These are phyloP conservation scores for Colletotrichum spinosum DNA, from an alignment of 2,329 filamentous ascomycete species.

Conservation along the genomic window DNA sequence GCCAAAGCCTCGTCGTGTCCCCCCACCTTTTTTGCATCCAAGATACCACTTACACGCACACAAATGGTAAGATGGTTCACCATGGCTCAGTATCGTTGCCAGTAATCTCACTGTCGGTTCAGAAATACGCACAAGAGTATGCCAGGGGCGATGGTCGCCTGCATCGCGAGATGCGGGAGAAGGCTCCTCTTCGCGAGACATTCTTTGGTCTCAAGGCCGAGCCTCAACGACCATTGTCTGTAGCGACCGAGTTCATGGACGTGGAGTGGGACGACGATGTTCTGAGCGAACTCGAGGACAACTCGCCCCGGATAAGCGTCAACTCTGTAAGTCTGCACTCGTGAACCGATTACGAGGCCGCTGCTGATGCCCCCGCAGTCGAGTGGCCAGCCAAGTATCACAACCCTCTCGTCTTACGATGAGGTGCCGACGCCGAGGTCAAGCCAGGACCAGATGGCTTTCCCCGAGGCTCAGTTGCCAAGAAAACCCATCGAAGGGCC, in stretches of 20 bases:
- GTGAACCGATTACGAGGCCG: not conserved
- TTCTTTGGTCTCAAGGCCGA: slow-evolving; percentile 71
- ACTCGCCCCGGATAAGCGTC: slow-evolving; percentile 74
- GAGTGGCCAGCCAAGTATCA: slow-evolving; percentile 77
- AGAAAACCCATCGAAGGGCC: slow-evolving; percentile 80
- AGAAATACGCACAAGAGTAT: slow-evolving; percentile 52
- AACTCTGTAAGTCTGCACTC: slow-evolving; percentile 72
- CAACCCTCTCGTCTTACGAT: slow-evolving; percentile 88
- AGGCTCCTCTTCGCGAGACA: slow-evolving; percentile 62
- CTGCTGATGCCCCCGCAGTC: slow-evolving; percentile 39
- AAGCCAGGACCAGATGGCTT: slow-evolving; percentile 68
- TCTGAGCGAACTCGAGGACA: slow-evolving; percentile 70
- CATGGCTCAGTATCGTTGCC: not conserved
- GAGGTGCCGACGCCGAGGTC: slow-evolving; percentile 84
- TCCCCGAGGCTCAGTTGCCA: slow-evolving; percentile 63
- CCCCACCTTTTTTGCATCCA: slow-evolving; percentile 27
- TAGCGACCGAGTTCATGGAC: slow-evolving; percentile 82
- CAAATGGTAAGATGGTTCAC: slow-evolving; percentile 48
- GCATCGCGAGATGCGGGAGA: slow-evolving; percentile 65
- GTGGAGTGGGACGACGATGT: slow-evolving; percentile 77
- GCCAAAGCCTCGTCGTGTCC: slow-evolving; percentile 20
- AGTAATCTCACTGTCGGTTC: slow-evolving; percentile 15
- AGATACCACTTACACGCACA: slow-evolving; percentile 34
- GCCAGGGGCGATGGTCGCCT: slow-evolving; percentile 50
- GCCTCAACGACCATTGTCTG: slow-evolving; percentile 71